These are phyloP conservation scores for Gyromitra esculenta DNA, from an alignment of 2,329 filamentous ascomycete genomes.

Conservation along the genomic window DNA sequence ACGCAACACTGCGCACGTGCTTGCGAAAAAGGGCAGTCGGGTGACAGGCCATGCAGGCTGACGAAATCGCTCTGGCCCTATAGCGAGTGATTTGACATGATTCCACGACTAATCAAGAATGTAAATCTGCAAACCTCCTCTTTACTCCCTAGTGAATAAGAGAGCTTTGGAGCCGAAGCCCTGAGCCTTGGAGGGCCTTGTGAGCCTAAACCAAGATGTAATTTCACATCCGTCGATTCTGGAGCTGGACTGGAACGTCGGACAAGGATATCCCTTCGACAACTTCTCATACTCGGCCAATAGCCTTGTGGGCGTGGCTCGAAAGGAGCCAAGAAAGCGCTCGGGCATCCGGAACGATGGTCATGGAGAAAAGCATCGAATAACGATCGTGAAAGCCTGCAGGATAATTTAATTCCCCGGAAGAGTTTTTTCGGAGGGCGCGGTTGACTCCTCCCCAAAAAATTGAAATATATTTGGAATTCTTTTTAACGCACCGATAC, in stretches of 20 bases:
- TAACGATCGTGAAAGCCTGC: conserved; percentile 12
- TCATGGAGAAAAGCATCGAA: background rate
- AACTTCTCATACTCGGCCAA: conserved; percentile 13
- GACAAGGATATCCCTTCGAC: conserved; percentile 31
- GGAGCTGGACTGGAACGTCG: background rate
- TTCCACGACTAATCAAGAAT: conserved; percentile 19
- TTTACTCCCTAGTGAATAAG: background rate
- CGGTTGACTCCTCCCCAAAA: conserved; percentile 6
- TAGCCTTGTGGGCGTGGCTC: conserved; percentile 2
- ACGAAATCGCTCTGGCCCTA: background rate
- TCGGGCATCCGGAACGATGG: background rate
- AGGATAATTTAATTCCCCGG: background rate
- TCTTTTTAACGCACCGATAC: conserved; percentile 12
- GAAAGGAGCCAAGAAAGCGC: background rate
- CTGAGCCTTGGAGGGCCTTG: background rate
- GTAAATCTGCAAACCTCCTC: background rate
- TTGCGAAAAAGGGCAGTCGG: background rate
- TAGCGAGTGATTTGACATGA: conserved; percentile 28
- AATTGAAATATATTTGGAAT: conserved; percentile 18
- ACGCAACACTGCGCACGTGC: background rate
- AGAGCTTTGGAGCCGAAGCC: background rate
- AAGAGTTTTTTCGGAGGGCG: conserved; percentile 8
- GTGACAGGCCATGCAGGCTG: background rate
- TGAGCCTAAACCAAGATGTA: conserved; percentile 12
- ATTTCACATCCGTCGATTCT: conserved; percentile 13